Percentiles rank a stretch among this genome's conserved stretches.
phyloP scores from a whole-genome alignment of 1,139 yeast genomes.

The Debaryomycetaceae sp. region DNA sequence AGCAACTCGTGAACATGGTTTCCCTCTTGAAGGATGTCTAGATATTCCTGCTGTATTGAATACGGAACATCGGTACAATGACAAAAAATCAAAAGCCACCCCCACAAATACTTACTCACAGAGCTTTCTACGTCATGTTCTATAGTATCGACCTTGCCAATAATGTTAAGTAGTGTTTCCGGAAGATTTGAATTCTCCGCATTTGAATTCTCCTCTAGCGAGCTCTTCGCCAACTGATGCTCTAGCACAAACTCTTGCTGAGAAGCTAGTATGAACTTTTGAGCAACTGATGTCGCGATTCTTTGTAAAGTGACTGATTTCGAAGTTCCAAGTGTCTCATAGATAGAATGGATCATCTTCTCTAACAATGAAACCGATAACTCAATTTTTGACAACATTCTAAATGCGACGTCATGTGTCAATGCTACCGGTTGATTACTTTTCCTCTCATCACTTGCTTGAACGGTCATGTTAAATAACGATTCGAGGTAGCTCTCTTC shows the following conservation, averaged over 20 bases:
- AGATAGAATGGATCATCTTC: slow-evolving; percentile 16
- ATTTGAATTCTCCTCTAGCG: slow-evolving; percentile 14
- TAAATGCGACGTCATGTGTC: slow-evolving; percentile 29
- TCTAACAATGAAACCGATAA: slow-evolving; percentile 12
- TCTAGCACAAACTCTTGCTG: slow-evolving; percentile 64
- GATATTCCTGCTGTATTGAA: slow-evolving; percentile 58
- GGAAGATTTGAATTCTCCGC: slow-evolving; percentile 32
- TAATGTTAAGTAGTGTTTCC: slow-evolving; percentile 17
- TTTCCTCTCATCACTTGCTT: slow-evolving; percentile 9
- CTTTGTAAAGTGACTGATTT: slow-evolving; percentile 30
- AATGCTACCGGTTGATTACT: slow-evolving; percentile 31
- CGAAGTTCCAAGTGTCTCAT: slow-evolving; percentile 18
- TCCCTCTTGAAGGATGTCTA: slow-evolving; percentile 50
- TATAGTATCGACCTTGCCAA: neutral
- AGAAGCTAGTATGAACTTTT: slow-evolving; percentile 25
- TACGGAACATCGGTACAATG: slow-evolving; percentile 68
- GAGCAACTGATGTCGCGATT: slow-evolving; percentile 34
- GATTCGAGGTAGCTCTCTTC: slow-evolving; percentile 37
- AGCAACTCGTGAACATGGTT: slow-evolving; percentile 47
- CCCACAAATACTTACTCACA: slow-evolving; percentile 51
- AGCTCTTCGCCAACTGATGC: slow-evolving; percentile 44
- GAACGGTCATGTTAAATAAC: slow-evolving; percentile 24
- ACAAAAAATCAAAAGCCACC: slow-evolving; percentile 63
- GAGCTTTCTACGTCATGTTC: neutral
- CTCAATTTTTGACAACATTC: slow-evolving; percentile 19